Percentiles rank a stretch among this genome's conserved stretches.
Evolutionary conservation across 2,329 filamentous ascomycete species (phyloP).

Genomic region (Venturia asperata): DNA sequence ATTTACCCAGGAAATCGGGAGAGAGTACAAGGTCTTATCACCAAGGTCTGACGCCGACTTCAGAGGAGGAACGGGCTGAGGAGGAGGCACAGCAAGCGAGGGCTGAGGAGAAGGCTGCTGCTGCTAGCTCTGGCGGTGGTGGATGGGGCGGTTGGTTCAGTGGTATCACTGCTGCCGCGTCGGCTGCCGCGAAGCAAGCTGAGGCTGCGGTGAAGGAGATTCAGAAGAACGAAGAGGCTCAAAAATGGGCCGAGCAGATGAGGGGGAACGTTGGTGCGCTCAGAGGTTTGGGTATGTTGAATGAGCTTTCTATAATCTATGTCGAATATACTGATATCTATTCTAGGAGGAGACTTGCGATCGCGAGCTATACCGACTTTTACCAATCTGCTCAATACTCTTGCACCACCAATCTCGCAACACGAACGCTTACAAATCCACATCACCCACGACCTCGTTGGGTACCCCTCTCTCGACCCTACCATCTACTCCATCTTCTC

Average conservation of each 20-base stretch:
- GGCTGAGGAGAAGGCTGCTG: conserved; percentile 31
- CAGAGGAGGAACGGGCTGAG: conserved; percentile 35
- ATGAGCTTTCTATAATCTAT: neutral
- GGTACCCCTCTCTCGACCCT: conserved; percentile 90
- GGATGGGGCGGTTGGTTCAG: conserved; percentile 81
- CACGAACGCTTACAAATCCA: conserved; percentile 97
- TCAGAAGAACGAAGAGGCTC: conserved; percentile 91
- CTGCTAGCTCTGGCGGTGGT: conserved; percentile 25
- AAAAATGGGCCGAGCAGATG: conserved; percentile 92
- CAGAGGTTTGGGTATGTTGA: conserved; percentile 60
- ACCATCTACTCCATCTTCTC: conserved; percentile 88
- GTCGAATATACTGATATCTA: neutral
- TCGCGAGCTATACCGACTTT: conserved; percentile 84
- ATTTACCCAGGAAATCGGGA: conserved; percentile 59
- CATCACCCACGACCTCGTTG: conserved; percentile 90
- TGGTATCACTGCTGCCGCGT: conserved; percentile 72
- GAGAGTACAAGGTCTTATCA: conserved; percentile 69
- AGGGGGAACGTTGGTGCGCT: conserved; percentile 79
- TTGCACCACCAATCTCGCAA: conserved; percentile 91
- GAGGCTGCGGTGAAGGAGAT: conserved; percentile 92
- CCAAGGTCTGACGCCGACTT: conserved; percentile 63
- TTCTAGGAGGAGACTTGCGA: conserved; percentile 63
- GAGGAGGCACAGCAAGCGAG: conserved; percentile 45
- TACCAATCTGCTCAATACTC: conserved; percentile 86
- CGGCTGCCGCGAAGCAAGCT: conserved; percentile 81